These are phyloP conservation scores for Mucor sp. DNA, from an alignment of 371 early-diverging fungal genomes.

Conservation along the genomic window DNA sequence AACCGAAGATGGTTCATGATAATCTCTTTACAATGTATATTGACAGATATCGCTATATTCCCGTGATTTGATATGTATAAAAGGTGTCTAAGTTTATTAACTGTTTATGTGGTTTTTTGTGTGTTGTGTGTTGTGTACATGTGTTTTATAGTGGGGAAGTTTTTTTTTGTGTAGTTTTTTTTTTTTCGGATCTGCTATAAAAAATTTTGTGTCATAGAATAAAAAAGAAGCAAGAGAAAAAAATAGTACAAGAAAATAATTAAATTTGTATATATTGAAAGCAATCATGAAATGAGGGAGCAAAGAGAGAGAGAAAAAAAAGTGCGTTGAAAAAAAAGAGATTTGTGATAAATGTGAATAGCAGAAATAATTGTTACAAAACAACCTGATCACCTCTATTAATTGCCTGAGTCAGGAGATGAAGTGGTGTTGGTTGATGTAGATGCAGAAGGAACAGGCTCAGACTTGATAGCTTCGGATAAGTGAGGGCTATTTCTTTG, in stretches of 20 bases:
- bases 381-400: not conserved
- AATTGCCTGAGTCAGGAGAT: conserved; percentile 38
- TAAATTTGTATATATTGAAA: conserved; percentile 1
- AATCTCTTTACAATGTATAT: not conserved
- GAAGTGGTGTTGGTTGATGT: conserved; percentile 47
- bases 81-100: not conserved
- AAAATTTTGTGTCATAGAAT: conserved; percentile 1
- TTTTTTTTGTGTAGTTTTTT: not conserved
- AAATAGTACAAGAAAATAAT: not conserved
- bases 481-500: conserved; percentile 32
- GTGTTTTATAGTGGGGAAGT: not conserved
- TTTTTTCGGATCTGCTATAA: not conserved
- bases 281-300: not conserved
- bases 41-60: not conserved
- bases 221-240: conserved; percentile 7
- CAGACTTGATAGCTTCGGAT: conserved; percentile 25
- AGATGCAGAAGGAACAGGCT: conserved; percentile 38
- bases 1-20: not conserved
- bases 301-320: not conserved
- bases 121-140: not conserved
- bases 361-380: not conserved
- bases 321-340: not conserved
- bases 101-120: not conserved
- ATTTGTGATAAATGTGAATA: not conserved
- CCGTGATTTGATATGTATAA: not conserved